These are phyloP conservation scores for Gleditsia sinensis DNA, from an alignment of 306 rosid species.

Conservation along the genomic window DNA sequence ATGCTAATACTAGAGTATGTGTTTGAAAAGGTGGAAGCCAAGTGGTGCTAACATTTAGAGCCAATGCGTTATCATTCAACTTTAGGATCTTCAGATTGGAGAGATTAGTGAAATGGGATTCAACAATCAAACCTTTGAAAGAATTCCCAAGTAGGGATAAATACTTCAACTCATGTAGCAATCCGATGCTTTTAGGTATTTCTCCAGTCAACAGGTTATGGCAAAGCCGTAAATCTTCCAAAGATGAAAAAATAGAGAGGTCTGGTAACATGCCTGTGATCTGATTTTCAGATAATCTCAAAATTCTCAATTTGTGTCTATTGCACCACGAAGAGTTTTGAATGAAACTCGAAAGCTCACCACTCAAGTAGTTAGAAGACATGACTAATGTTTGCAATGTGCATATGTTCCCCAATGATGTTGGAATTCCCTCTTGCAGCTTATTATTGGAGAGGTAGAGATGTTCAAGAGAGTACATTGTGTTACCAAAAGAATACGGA, in stretches of 20 bases:
- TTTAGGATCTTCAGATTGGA: neutral
- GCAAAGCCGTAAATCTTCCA: neutral
- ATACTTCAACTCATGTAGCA: neutral
- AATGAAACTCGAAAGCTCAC: neutral
- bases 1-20: neutral
- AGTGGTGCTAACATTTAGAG: neutral
- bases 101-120: conserved; percentile 8
- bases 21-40: conserved; percentile 17
- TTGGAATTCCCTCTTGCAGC: neutral
- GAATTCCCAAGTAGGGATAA: neutral
- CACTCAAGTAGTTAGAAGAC: neutral
- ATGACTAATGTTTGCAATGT: neutral
- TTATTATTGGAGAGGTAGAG: accelerated
- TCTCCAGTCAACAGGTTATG: neutral
- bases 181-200: too few species aligned
- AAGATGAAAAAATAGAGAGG: neutral
- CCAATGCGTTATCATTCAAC: neutral
- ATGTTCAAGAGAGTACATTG: neutral
- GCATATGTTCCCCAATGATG: neutral
- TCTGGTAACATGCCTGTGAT: conserved; percentile 11
- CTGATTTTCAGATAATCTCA: neutral
- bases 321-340: neutral
- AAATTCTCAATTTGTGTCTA: neutral
- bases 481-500: neutral
- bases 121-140: conserved; percentile 7